Base-by-base conservation (phyloP, 768 basidiomycete species). In the Suillus discolor region DNA sequence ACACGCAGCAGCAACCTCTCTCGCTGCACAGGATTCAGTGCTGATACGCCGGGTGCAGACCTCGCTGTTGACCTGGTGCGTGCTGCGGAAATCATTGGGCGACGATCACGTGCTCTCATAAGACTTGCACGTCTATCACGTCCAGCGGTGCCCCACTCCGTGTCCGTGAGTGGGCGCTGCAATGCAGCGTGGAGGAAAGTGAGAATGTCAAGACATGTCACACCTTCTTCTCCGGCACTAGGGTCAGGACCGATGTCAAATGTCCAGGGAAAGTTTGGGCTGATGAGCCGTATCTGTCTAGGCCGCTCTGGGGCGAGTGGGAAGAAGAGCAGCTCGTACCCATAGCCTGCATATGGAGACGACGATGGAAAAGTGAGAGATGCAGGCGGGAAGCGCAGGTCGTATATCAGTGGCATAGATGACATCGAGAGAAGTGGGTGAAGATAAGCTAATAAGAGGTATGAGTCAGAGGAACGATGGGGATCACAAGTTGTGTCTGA, bases 201-300 rank as follows among this genome's bases (percentile, higher is more conserved):
- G 34, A 66, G 65, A 18, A 66, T 39, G 39, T 59, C 54, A 20
- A 66, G 42, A 28, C 62, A 66, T 6, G 62, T 63, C 23, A 66
- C 49, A 4, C n/a, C n/a, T 7, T 39, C 44, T 25, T 39, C 38
- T 13, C 3, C 28, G 0, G 34, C 12, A 20, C 36, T 39, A 12
- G 13, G 23, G 28, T 25, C 42, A 23, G 47, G 16, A 18, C 36
- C 42, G 1, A 66, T 41, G 39, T 66, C 65, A 47, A 66, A 66
- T 15, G 62, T 18, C 65, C 65, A 66, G 13, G 65, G 65, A 25
- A 66, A 66, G 31, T 63, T 36, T 31, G n/a, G 39, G 54, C 65
- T 64, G 18, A 66, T 64, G 16, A 66, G 28, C 6, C 65, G 61
- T 9, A 66, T 49, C 4, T 49, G 44, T 25, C 55, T 49, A 34